Conservation (phyloP, 257 asterid genomes). For the Asclepias syriaca region DNA sequence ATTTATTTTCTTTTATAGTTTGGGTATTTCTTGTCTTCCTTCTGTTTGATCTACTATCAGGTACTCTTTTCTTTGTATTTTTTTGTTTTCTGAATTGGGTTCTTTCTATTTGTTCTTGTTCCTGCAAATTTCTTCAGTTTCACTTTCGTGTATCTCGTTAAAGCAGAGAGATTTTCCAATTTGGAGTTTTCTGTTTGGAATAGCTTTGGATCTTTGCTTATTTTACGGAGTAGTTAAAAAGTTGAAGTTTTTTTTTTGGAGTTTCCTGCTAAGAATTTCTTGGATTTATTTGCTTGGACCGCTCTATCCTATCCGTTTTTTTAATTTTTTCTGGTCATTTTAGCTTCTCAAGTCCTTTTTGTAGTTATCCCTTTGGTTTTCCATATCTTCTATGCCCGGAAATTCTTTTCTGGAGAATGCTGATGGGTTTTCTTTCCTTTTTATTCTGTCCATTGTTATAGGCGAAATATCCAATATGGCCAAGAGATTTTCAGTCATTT, state of each 20-base stretch:
- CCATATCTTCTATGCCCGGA: background rate
- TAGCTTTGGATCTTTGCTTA: background rate
- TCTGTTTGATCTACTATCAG: background rate
- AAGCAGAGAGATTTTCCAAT: conserved; percentile 22
- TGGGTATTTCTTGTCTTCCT: background rate
- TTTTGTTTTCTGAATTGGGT: background rate
- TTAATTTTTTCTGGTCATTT: background rate
- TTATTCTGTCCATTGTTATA: background rate
- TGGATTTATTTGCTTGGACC: conserved; percentile 27
- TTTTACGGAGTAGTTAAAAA: no score
- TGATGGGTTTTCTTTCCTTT: no score
- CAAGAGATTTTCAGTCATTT: conserved; percentile 4
- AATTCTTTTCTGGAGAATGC: background rate
- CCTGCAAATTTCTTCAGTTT: background rate
- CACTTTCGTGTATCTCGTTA: conserved; percentile 5
- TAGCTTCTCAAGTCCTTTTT: conserved; percentile 1
- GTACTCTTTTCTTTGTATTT: background rate
- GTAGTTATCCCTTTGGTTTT: conserved; percentile 5
- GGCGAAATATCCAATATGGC: conserved; percentile 20
- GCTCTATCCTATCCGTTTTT: background rate
- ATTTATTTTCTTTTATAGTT: background rate
- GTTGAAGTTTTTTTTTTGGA: no score
- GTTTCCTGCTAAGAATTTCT: conserved; percentile 4
- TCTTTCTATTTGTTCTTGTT: conserved; percentile 18
- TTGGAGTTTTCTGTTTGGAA: conserved; percentile 44